phyloP scores from a whole-genome alignment of 345 rosid genomes.

The Triadica sebifera region DNA sequence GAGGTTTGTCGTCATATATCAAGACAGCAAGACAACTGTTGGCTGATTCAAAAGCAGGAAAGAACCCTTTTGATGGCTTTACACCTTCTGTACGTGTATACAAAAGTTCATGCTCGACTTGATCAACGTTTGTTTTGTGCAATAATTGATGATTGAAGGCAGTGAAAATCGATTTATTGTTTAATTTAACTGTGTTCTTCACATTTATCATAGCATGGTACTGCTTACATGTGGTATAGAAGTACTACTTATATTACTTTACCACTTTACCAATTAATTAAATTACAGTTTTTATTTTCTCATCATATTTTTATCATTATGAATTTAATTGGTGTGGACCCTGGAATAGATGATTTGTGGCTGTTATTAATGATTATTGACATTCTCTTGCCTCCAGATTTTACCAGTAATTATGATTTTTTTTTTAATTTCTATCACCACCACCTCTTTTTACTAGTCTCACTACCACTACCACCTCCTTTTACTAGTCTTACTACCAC shows the following conservation, averaged over 20 bases:
- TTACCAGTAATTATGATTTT: not conserved
- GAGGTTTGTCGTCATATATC: constrained; percentile 72
- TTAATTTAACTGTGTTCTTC: not conserved
- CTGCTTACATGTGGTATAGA: not conserved
- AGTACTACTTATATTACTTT: too few relatives aligned
- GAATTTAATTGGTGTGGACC: not conserved
- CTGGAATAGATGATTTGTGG: not conserved
- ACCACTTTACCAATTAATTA: too few relatives aligned
- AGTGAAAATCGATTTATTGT: not conserved
- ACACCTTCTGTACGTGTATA: constrained; percentile 69
- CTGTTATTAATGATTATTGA: not conserved
- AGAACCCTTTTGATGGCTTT: constrained; percentile 95
- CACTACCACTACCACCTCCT: too few relatives aligned
- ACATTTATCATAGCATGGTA: not conserved
- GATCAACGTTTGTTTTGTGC: not conserved
- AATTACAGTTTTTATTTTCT: not conserved
- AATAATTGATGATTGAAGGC: not conserved
- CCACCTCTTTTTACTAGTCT: too few relatives aligned
- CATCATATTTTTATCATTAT: not conserved
- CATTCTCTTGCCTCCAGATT: not conserved
- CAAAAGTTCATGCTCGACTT: not conserved
- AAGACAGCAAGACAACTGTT: constrained; percentile 76
- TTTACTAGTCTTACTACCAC: too few relatives aligned
- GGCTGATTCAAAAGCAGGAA: constrained; percentile 82
- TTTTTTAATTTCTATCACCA: too few relatives aligned